Evolutionary conservation across 208 protist species (phyloP).

Genomic region (Acanthamoeba culbertsoni): DNA sequence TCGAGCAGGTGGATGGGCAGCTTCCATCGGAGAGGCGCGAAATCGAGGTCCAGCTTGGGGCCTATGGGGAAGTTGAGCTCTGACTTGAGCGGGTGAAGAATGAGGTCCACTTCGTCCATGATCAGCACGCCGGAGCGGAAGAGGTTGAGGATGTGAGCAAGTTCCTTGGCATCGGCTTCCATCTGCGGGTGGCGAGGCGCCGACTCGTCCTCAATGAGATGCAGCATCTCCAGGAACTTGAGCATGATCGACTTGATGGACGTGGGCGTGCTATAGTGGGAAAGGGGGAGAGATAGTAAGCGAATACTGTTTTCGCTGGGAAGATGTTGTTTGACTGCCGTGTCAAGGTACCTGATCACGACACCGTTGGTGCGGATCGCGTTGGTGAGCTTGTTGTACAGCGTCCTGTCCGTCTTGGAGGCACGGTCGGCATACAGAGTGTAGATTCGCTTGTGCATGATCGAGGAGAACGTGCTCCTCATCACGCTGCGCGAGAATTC

Average conservation of each 20-base stretch:
- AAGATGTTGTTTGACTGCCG: no score
- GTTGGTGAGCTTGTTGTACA: conserved; percentile 61
- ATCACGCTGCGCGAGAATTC: conserved; percentile 91
- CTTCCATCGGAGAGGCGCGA: conserved; percentile 89
- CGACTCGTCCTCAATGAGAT: conserved; percentile 82
- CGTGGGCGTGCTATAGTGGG: conserved; percentile 88
- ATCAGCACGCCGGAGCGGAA: conserved; percentile 90
- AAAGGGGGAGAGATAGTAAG: not conserved
- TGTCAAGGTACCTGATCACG: conserved; percentile 50
- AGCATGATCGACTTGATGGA: conserved; percentile 93
- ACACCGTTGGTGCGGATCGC: conserved; percentile 54
- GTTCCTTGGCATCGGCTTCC: conserved; percentile 58
- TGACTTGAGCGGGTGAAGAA: conserved; percentile 93
- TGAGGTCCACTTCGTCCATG: conserved; percentile 92
- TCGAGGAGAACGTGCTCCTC: conserved; percentile 89
- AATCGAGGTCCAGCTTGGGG: conserved; percentile 89
- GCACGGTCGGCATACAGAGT: conserved; percentile 78
- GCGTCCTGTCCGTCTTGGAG: not conserved
- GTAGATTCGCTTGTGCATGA: conserved; percentile 90
- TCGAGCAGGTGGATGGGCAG: conserved; percentile 93
- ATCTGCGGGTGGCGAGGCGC: conserved; percentile 10
- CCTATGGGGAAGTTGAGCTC: conserved; percentile 96
- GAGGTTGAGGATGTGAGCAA: conserved; percentile 85
- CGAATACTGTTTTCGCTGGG: no score
- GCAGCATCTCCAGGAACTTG: conserved; percentile 91